Evolutionary conservation across 2,329 filamentous ascomycete genomes (phyloP), one percentile per base, ranked within the genome.

Genomic region (Botrytis porri): DNA sequence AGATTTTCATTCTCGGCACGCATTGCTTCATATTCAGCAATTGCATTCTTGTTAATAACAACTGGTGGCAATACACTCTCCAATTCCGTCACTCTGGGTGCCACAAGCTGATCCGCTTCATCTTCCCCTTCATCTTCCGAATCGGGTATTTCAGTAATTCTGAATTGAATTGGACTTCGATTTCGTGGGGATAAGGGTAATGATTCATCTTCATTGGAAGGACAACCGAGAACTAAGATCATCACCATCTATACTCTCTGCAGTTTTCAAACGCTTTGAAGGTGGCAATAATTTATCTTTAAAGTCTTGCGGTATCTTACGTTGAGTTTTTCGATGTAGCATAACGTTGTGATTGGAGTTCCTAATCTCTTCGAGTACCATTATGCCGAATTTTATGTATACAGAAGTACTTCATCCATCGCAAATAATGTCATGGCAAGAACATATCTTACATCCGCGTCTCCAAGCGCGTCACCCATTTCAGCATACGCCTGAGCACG

Each of bases 11-110:
- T 79, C n/a, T 79, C 78, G 3, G 77, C 77, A 63, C 81, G 79
- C 32, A 90, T 90, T 3, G 86, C 85, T 82, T 97, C 93, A 79
- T 97, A 97, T 76, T 93, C 89, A 75, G 92, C 87, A 73, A 97
- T 93, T 3, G 93, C 92, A 73, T 92, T 87, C 77, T 90, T 86
- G 75, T 92, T 90, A 3, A 87, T 88, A 76, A 88, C 84, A 2
- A 95, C 84, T 0, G 86, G 85, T 22, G 93, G 93, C 9, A 97
- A 83, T 9, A 90, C 90, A 75, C 86, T 90, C 78, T 94, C 92
- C 63, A 95, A 84, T 71, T 92, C 90, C 20, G 92, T 94, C 76
- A 86, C 85, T 59, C 82, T 83, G 60, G 78, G 81, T 70, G 80
- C 74, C 71, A 4, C 74, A 73, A 3, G 76, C 72, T 51, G 77